phyloP scores from a whole-genome alignment of 352 stramenopile species.

The Pythium rishiriense region DNA sequence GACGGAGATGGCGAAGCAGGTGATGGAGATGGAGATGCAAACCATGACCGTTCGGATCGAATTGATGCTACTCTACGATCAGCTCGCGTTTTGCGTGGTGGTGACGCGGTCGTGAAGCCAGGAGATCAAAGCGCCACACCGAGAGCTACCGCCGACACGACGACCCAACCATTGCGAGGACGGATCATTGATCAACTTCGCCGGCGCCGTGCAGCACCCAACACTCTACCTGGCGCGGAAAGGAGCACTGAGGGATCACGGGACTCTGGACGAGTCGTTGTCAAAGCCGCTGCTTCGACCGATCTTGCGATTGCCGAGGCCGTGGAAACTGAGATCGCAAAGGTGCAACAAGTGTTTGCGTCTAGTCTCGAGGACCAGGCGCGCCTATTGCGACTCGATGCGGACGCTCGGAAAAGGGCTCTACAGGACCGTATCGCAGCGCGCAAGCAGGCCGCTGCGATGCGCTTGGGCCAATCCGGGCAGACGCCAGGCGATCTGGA shows the following conservation, averaged over 20 bases:
- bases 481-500: not conserved
- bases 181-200: not conserved
- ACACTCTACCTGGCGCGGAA: not conserved
- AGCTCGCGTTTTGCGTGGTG: not conserved
- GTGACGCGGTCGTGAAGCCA: not conserved
- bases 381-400: slow-evolving; percentile 4
- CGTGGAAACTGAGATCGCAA: slow-evolving; percentile 17
- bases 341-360: slow-evolving; percentile 24
- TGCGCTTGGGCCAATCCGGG: not conserved
- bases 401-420: slow-evolving; percentile 14
- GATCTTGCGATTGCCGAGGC: not conserved
- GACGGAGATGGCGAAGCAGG: not conserved
- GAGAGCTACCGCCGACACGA: no score
- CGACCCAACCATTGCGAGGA: no score
- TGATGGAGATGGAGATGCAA: not conserved
- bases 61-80: not conserved
- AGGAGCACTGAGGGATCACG: not conserved
- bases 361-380: slow-evolving; percentile 18
- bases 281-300: not conserved
- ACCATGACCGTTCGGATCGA: not conserved
- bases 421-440: slow-evolving; percentile 17
- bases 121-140: not conserved
- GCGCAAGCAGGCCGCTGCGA: not conserved
- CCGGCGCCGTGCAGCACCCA: no score
- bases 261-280: no score